Conservation (phyloP, 345 rosid genomes). For the Populus euphratica region DNA sequence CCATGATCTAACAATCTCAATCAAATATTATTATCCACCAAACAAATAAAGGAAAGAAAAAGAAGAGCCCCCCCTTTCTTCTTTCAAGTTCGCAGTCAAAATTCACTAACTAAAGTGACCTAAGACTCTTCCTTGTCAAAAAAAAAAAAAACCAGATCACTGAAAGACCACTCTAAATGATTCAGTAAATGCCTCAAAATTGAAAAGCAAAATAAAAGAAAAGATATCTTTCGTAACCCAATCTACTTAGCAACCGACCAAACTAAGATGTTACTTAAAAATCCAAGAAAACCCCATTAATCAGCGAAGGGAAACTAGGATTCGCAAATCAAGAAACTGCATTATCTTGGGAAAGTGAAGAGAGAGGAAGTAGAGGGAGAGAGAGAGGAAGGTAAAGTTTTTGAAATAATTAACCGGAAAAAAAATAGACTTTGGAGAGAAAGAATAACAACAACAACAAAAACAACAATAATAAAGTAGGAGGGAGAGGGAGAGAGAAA, state of each 20-base stretch:
- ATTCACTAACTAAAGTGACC: constrained; percentile 22
- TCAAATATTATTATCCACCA: background rate
- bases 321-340: constrained; percentile 15
- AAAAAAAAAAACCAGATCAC: constrained; percentile 20
- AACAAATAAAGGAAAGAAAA: background rate
- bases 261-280: constrained; percentile 20
- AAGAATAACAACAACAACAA: background rate
- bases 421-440: background rate
- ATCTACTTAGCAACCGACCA: background rate
- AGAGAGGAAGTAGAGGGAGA: background rate
- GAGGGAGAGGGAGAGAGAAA: too few relatives aligned
- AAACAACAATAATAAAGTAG: background rate
- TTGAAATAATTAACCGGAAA: constrained; percentile 9
- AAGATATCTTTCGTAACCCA: background rate
- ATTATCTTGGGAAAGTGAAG: constrained; percentile 17
- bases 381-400: background rate
- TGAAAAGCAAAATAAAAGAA: background rate
- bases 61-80: background rate
- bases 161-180: constrained; percentile 13
- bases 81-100: constrained; percentile 6
- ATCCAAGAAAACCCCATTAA: constrained; percentile 27
- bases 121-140: constrained; percentile 12
- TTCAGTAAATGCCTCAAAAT: background rate
- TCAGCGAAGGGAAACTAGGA: background rate
- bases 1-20: constrained; percentile 36